Base-by-base conservation (phyloP, 768 basidiomycete genomes). In the Amyloporia xantha region DNA sequence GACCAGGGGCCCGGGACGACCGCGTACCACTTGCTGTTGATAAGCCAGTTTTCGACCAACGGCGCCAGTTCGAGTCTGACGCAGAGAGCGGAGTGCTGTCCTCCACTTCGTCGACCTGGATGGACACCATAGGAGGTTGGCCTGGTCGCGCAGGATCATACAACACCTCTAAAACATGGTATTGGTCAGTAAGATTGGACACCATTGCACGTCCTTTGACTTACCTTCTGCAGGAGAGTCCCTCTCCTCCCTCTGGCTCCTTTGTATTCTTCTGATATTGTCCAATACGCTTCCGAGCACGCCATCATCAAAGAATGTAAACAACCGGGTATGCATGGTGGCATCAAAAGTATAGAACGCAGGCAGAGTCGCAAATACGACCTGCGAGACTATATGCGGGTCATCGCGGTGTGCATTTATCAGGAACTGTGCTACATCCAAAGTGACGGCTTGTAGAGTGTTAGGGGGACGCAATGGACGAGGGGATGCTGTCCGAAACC, bases 361-460 rank as follows among this genome's bases (percentile, higher is more conserved):
- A 5, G 84, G 86, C n/a, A 91, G 74, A 47, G 90, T 66, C 13
- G 82, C 81, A 47, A 82, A 76, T 1, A 77, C 81, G 45, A 91
- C 76, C 38, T 76, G 74, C 4, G 81, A 77, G 39, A 79, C 65
- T 19, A 80, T 67, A 35, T 70, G 65, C 2, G 78, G 71, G 43
- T 78, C 74, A 49, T 73, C 69, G 5, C 71, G 68, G 54, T 84
- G 77, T 24, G 69, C 66, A 49, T 79, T 71, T 20, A 81, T 65
- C 21, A 93, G 73, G 54, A 81, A 76, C 50, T 78, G 78, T 3
- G 85, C 85, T 19, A 91, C 75, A 62, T 90, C 86, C 26, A 93
- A 66, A 3, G 75, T 76, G 24, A 84, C 63, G 1, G 79, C 74
- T 57, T 91, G 90, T n/a, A 93, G 66, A 3, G 86, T 72, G 59